Conservation (phyloP, 2,329 filamentous ascomycete genomes). For the Daldinia eschscholtzii region DNA sequence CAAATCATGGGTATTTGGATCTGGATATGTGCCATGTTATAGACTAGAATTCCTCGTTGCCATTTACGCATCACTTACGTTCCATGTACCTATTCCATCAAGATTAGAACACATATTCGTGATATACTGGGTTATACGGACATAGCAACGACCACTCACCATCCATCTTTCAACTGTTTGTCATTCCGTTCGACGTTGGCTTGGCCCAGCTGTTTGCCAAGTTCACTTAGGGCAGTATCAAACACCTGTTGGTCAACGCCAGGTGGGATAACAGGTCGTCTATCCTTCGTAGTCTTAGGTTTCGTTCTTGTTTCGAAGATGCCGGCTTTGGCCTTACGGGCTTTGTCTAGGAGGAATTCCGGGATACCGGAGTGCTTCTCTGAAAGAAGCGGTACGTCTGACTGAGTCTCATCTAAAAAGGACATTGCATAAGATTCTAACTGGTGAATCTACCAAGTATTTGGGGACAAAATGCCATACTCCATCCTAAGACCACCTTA, state of each 20-base stretch:
- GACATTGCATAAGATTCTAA: constrained; percentile 32
- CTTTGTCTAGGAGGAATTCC: constrained; percentile 54
- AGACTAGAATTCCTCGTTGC: not conserved
- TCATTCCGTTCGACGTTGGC: constrained; percentile 59
- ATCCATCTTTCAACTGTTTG: constrained; percentile 57
- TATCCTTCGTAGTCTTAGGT: constrained; percentile 46
- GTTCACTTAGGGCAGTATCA: constrained; percentile 53
- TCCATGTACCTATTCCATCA: constrained; percentile 49
- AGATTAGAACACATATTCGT: constrained; percentile 12
- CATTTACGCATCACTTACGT: constrained; percentile 37
- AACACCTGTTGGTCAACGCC: constrained; percentile 54
- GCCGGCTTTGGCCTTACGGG: constrained; percentile 52
- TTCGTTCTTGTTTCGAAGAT: constrained; percentile 55
- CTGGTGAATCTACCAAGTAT: not conserved
- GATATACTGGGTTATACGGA: constrained; percentile 28
- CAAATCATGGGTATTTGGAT: constrained; percentile 58
- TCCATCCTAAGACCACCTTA: constrained; percentile 18
- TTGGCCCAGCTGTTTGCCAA: constrained; percentile 52
- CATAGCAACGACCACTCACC: constrained; percentile 48
- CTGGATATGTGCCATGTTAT: constrained; percentile 40
- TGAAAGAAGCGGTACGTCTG: constrained; percentile 53
- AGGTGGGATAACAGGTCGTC: constrained; percentile 55
- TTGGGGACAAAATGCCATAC: not conserved
- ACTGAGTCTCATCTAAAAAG: constrained; percentile 46
- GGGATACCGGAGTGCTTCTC: constrained; percentile 58